Evolutionary conservation across 2,329 filamentous ascomycete species (phyloP), one percentile per base, ranked within the genome.

Genomic region (Curvularia spicifera): DNA sequence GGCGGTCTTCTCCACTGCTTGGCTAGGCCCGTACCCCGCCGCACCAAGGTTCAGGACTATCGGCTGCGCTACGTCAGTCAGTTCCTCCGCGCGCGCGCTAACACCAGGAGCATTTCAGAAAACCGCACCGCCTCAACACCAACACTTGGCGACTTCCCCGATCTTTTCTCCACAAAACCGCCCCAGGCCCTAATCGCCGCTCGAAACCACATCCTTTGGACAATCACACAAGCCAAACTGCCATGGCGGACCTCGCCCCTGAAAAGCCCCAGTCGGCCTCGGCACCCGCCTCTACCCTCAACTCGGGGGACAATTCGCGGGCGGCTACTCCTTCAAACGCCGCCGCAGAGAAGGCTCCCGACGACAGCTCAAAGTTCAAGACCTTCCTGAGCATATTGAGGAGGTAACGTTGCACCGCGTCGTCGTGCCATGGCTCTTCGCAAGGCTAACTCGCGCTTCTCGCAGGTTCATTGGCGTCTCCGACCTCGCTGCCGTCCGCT

Each of bases 401-500:
- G 79, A 96, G 91, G 92, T 96, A 84, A 81, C 55, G 60, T 62
- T 57, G 40, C 57, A 64, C 53, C 39, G 13, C 35, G 10, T 22
- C 4, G 45, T 18, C 44, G 24, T 51, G 35, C 15, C 22, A 28
- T 39, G 26, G 9, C 9, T 22, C 42, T 37, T 22, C 13, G 5
- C 4, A 61, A 40, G 44, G 53, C 57, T 65, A 59, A 60, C 62
- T 51, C 43, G 39, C n/a, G 44, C 56, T 48, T 42, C 47, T 60
- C 56, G 49, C 78, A 96, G 94, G 77, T 98, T 98, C 79, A 93
- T 98, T 71, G 95, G 95, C 68, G 95, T 99, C 56, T 84, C 93
- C 67, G 95, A 99, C 79, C 95, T 99, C 72, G 95, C 95, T 57
- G 87, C 93, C 56, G 94, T 98, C 62, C 91, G 95, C 68, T 99